Base-by-base conservation (phyloP, 2,329 filamentous ascomycete genomes). In the Diaporthe sp. region DNA sequence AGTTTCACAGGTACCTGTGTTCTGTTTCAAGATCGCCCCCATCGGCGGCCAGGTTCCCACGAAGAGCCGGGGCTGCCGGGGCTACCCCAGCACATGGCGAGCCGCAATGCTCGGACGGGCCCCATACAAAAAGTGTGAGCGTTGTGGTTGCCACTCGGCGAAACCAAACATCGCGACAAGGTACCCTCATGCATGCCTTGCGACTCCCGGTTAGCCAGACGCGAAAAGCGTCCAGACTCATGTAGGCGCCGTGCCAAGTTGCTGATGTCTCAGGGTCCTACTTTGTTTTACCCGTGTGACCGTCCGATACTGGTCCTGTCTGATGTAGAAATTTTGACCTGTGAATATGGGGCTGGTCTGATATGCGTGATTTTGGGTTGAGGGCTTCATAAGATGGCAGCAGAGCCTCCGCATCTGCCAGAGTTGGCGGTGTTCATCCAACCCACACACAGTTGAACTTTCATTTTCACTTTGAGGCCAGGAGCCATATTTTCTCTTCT, bases 211-310 rank as follows among this genome's bases (percentile, higher is more conserved):
- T n/a, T 39, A 3, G 22, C 34, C 49, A 70, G 49, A 55, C 49
- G 31, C 65, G 58, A 13, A 28, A 55, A 31, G n/a, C 22, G 22
- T 49, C 65, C 65, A 70, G 65, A 70, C 49, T 55, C 65, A 70
- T 70, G 65, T 70, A 70, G 34, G 49, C 65, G 65, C 65, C 65
- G 49, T 42, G 65, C 65, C 65, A 70, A 70, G 65, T 70, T 70
- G 65, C 34, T 55, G 22, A 42, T 34, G 65, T 70, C 65, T 70
- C 65, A 70, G 65, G 49, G 65, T 42, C 34, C 65, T 70, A 39
- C 34, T 70, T 17, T 55, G 65, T 70, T 49, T 70, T 34, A 70
- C 34, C 65, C 17, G 49, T 70, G 65, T 70, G 65, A 70, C 49
- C 65, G 65, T 70, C 65, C 65, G 65, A 70, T 70, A 70, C 65